Conservation (phyloP, 2,329 filamentous ascomycete species). For the Xylariaceae sp. region DNA sequence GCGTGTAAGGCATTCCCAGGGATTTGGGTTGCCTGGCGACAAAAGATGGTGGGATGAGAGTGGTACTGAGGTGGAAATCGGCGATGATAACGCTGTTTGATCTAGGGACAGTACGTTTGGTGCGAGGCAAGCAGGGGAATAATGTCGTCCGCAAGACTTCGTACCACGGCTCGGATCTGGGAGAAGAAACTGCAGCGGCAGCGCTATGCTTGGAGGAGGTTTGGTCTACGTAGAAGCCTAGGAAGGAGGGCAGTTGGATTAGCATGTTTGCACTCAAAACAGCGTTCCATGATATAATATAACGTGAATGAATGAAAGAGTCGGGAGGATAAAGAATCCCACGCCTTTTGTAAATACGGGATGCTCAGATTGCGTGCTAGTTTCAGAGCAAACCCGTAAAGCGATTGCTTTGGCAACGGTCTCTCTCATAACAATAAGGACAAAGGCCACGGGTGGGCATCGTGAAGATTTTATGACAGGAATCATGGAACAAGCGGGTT, state of each 20-base stretch:
- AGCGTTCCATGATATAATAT: slow-evolving; percentile 28
- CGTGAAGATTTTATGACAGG: slow-evolving; percentile 24
- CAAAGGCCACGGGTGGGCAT: slow-evolving; percentile 9
- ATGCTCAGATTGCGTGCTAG: neutral
- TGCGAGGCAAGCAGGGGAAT: slow-evolving; percentile 29
- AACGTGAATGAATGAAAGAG: neutral
- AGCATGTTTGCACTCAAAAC: slow-evolving; percentile 27
- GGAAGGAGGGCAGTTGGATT: slow-evolving; percentile 27
- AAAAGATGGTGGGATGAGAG: slow-evolving; percentile 24
- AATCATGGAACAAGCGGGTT: slow-evolving; percentile 13
- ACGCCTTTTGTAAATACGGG: neutral
- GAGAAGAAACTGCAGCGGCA: slow-evolving; percentile 15
- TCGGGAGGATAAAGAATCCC: neutral
- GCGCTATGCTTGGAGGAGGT: slow-evolving; percentile 20
- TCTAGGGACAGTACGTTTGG: slow-evolving; percentile 24
- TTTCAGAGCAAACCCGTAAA: slow-evolving; percentile 9
- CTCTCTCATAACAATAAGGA: slow-evolving; percentile 3
- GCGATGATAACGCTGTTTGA: slow-evolving; percentile 25
- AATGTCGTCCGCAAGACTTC: slow-evolving; percentile 26
- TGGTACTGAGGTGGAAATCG: slow-evolving; percentile 20
- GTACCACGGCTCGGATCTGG: slow-evolving; percentile 25
- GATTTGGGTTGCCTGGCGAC: slow-evolving; percentile 28
- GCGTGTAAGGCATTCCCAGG: slow-evolving; percentile 79
- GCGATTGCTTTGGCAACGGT: slow-evolving; percentile 3
- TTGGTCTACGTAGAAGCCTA: slow-evolving; percentile 28